Base-by-base conservation (phyloP, 2,329 filamentous ascomycete genomes). In the Sarocladium strictum region DNA sequence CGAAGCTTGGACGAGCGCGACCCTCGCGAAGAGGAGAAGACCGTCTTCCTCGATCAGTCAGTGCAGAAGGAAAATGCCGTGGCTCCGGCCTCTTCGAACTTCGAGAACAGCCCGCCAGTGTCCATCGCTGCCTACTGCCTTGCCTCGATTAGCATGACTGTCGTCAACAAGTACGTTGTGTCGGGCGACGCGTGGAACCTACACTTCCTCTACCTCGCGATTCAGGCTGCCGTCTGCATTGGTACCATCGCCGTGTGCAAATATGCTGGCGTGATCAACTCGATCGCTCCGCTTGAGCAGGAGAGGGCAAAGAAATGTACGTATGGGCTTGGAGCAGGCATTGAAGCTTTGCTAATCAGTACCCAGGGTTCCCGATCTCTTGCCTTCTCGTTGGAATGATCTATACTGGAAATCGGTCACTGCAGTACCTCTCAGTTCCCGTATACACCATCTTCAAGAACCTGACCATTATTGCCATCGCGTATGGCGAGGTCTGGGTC, bases 401-500 rank as follows among this genome's bases (percentile, higher is more conserved):
- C 73, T 99, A 97, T 75, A 97, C 94, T 54, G 86, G 90, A 65
- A 94, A 90, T 65, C 97, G 97, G 77, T 91, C 94, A 19, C 84
- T 99, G 45, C 91, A 97, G 73, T 97, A 86, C 73, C 87, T 99
- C 58, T 97, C 92, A 29, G 96, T 99, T 55, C 94, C 94, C 23
- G 94, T 99, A 24, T 99, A 99, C 76, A 99, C 94, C 55, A 99
- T 99, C 70, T 99, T 99, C 82, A 99, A 99, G 82, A 99, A 99
- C 76, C 74, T 99, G 77, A 97, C 94, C 58, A 99, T 96, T 71
- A 97, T 99, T 65, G 85, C 97, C 60, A 99, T 97, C 66, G 94
- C 94, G 55, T 99, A 99, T 63, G 94, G 94, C 62, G 94, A 99
- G 74, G 93, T 99, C 27, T 81, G 99, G 53, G 97, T 93, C 92